A percentile compares a stretch with the other conserved stretches of the same genome.
Evolutionary conservation across 345 rosid genomes (phyloP).

Genomic region (Brassica nigra): DNA sequence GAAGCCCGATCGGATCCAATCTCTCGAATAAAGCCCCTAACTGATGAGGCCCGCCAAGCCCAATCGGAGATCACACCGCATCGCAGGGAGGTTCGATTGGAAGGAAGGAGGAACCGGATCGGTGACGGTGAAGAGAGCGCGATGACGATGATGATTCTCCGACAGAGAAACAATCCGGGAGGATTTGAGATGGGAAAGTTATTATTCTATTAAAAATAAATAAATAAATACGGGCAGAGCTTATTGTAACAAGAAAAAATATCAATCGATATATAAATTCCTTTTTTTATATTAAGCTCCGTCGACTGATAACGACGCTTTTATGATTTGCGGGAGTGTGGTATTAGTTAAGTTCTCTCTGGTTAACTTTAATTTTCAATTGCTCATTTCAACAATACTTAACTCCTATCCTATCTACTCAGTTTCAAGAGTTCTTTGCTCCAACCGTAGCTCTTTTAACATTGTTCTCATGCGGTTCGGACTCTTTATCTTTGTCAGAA

Average conservation of each 20-base stretch:
- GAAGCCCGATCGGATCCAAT: too few relatives aligned
- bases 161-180: slow-evolving; percentile 36
- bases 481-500: background rate
- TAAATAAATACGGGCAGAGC: background rate
- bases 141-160: slow-evolving; percentile 12
- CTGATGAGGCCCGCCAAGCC: background rate
- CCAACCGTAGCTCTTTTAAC: background rate
- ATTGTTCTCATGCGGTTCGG: too few relatives aligned
- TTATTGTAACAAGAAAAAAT: slow-evolving; percentile 5
- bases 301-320: too few relatives aligned
- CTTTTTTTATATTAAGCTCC: too few relatives aligned
- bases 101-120: slow-evolving; percentile 15
- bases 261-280: too few relatives aligned
- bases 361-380: too few relatives aligned
- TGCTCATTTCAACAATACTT: too few relatives aligned
- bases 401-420: too few relatives aligned
- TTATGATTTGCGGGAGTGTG: too few relatives aligned
- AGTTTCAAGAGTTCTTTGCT: too few relatives aligned
- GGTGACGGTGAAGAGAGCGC: slow-evolving; percentile 12
- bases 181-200: slow-evolving; percentile 42
- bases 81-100: slow-evolving; percentile 12
- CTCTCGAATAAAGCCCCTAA: slow-evolving; percentile 31
- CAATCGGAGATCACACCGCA: slow-evolving; percentile 32
- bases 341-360: too few relatives aligned
- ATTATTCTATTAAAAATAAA: too few relatives aligned